Conservation (phyloP, 2,329 filamentous ascomycete genomes). For the Talaromyces islandicus region DNA sequence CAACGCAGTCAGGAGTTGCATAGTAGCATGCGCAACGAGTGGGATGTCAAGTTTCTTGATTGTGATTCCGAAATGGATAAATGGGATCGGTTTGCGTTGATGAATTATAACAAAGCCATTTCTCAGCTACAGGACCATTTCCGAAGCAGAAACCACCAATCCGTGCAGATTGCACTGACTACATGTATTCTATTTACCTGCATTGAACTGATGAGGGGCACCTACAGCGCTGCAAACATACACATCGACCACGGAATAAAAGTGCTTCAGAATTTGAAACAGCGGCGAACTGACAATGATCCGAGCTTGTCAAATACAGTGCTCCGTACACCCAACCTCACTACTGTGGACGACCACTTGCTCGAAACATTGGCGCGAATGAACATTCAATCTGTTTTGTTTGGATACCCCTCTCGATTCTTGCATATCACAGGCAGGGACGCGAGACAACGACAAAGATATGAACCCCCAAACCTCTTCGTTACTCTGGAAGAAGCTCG, state of each 20-base stretch:
- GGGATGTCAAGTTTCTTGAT: not conserved
- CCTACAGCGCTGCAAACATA: slow-evolving; percentile 4
- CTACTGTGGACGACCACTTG: slow-evolving; percentile 6
- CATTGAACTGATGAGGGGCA: slow-evolving; percentile 9
- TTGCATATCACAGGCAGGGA: not conserved
- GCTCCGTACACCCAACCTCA: not conserved
- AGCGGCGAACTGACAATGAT: not conserved
- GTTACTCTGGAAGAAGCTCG: slow-evolving; percentile 2
- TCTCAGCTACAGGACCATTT: slow-evolving; percentile 1
- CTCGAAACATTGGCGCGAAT: slow-evolving; percentile 8
- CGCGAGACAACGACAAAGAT: not conserved
- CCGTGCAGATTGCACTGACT: slow-evolving; percentile 5
- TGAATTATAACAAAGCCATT: slow-evolving; percentile 9
- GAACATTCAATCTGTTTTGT: slow-evolving; percentile 6
- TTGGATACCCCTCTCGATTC: slow-evolving; percentile 7
- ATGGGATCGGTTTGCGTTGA: slow-evolving; percentile 8
- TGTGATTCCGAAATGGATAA: slow-evolving; percentile 1
- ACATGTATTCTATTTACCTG: slow-evolving; percentile 8
- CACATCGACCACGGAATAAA: slow-evolving; percentile 8
- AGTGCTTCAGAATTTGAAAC: not conserved
- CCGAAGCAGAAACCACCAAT: slow-evolving; percentile 2
- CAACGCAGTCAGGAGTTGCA: slow-evolving; percentile 9
- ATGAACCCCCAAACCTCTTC: not conserved
- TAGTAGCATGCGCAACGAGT: slow-evolving; percentile 2
- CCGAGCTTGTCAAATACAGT: not conserved